Percentiles rank a stretch among this genome's conserved stretches.
Conservation (phyloP, 139 green algal species). For the Picochlorum sp. region DNA sequence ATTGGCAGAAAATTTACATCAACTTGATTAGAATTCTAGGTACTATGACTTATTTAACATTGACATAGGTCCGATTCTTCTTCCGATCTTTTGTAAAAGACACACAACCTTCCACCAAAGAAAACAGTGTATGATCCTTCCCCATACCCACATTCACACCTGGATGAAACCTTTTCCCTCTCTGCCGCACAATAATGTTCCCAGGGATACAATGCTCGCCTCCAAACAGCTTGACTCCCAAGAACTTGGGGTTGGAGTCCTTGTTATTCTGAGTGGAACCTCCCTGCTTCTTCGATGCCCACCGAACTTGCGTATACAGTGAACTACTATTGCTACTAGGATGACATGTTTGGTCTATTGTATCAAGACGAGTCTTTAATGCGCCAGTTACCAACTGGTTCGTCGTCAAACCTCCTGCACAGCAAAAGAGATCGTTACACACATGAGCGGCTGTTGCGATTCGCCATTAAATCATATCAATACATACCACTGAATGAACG, state of each 20-base stretch:
- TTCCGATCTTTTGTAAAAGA: slow-evolving; percentile 43
- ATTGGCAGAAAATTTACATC: no score
- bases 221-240: slow-evolving; percentile 82
- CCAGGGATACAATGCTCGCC: slow-evolving; percentile 69
- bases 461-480: no score
- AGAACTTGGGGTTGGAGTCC: slow-evolving; percentile 73
- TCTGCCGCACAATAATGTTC: slow-evolving; percentile 88
- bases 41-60: slow-evolving; percentile 1
- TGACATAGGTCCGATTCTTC: slow-evolving; percentile 21
- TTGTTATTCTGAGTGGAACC: slow-evolving; percentile 76
- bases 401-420: no score
- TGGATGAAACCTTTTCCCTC: slow-evolving; percentile 81
- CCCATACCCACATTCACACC: slow-evolving; percentile 77
- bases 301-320: slow-evolving; percentile 4
- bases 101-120: slow-evolving; percentile 59
- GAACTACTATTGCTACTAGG: neutral
- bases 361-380: no score
- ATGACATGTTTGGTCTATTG: neutral
- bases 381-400: no score
- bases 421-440: no score
- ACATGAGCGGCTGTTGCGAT: no score
- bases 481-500: no score
- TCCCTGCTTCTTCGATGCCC: slow-evolving; percentile 71
- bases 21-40: no score
- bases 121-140: slow-evolving; percentile 82